phyloP scores from a whole-genome alignment of 257 asterid species.

The Plantago elongata region DNA sequence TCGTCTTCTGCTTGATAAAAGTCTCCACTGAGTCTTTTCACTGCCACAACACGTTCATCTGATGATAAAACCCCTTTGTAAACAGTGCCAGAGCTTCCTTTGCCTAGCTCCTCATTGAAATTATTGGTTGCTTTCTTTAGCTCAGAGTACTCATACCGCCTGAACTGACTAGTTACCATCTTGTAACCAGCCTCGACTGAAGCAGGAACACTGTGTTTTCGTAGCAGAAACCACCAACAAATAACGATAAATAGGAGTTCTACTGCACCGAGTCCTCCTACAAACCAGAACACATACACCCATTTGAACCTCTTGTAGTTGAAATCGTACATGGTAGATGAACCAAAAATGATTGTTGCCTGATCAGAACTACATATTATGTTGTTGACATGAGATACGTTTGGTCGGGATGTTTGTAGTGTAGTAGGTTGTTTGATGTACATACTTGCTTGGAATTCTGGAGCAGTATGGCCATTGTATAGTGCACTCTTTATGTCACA shows the following conservation, averaged over 20 bases:
- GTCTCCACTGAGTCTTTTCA: conserved; percentile 40
- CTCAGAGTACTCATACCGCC: conserved; percentile 31
- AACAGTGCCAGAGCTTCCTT: conserved; percentile 47
- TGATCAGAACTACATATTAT: conserved; percentile 19
- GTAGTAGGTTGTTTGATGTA: conserved; percentile 41
- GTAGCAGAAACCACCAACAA: conserved; percentile 47
- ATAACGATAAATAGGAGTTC: conserved; percentile 26
- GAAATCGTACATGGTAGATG: conserved; percentile 36
- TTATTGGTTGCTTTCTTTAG: conserved; percentile 40
- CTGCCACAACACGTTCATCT: conserved; percentile 45
- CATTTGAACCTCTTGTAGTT: conserved; percentile 26
- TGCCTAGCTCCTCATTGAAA: conserved; percentile 43
- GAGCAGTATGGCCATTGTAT: conserved; percentile 43
- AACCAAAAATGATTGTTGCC: conserved; percentile 18
- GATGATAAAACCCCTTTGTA: conserved; percentile 43
- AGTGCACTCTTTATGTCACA: conserved; percentile 50
- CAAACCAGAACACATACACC: conserved; percentile 34
- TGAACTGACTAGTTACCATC: conserved; percentile 38
- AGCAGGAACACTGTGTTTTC: conserved; percentile 33
- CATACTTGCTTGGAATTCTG: conserved; percentile 41
- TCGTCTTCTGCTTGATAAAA: conserved; percentile 34
- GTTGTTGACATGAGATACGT: conserved; percentile 23
- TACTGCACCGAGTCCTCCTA: conserved; percentile 26
- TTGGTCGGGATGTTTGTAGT: conserved; percentile 22
- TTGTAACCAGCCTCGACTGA: conserved; percentile 47